Evolutionary conservation across 1,139 yeast species (phyloP).

Genomic region (Suhomyces wounanorum): DNA sequence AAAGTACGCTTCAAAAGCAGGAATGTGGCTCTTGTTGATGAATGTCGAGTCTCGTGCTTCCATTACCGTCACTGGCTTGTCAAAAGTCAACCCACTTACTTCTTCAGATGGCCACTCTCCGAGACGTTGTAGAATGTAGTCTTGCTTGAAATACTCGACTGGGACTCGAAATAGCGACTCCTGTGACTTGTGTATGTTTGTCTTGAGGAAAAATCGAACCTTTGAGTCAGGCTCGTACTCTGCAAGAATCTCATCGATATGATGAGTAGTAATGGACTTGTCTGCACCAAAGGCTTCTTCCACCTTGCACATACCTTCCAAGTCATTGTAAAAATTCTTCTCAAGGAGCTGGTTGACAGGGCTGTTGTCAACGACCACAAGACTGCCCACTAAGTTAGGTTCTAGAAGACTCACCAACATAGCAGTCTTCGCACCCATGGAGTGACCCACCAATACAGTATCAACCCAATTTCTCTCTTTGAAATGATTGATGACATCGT

Average conservation of each 20-base stretch:
- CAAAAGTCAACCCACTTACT: constrained; percentile 25
- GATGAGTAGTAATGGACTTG: background rate
- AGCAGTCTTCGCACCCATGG: constrained; percentile 57
- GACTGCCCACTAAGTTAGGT: constrained; percentile 40
- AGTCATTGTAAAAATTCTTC: constrained; percentile 25
- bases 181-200: constrained; percentile 25
- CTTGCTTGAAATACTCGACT: constrained; percentile 22
- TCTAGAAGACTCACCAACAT: constrained; percentile 44
- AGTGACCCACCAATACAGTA: constrained; percentile 47
- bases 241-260: constrained; percentile 22
- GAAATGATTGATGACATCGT: constrained; percentile 43
- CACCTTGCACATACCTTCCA: constrained; percentile 37
- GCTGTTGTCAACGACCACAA: constrained; percentile 52
- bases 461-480: constrained; percentile 25
- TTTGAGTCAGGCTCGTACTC: constrained; percentile 26
- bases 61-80: constrained; percentile 44
- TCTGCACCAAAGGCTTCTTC: constrained; percentile 18
- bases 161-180: constrained; percentile 32
- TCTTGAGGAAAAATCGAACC: constrained; percentile 33
- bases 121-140: constrained; percentile 32
- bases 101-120: constrained; percentile 46
- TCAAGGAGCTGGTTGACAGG: constrained; percentile 37
- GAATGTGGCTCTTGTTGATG: constrained; percentile 29
- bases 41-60: constrained; percentile 46
- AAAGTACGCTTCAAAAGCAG: constrained; percentile 40